Evolutionary conservation across 257 asterid genomes (phyloP).

Genomic region (Cynanchum wilfordii): DNA sequence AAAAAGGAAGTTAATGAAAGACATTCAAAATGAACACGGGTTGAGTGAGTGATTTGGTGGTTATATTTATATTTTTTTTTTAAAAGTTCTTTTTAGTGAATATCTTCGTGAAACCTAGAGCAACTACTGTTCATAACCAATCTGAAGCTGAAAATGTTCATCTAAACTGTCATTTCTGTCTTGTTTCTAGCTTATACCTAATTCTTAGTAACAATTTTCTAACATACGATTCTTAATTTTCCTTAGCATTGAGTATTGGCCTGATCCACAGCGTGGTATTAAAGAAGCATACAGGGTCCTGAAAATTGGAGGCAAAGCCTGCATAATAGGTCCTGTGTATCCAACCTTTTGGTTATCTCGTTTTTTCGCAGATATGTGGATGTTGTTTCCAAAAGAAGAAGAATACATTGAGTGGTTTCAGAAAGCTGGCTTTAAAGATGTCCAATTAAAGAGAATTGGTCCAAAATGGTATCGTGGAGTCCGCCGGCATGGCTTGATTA

Average conservation of each 20-base stretch:
- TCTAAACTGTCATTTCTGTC: neutral
- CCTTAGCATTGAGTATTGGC: constrained; percentile 43
- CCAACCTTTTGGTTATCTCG: constrained; percentile 45
- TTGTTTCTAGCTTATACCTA: neutral
- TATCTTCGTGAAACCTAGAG: too few relatives aligned
- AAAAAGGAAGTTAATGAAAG: neutral
- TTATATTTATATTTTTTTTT: too few relatives aligned
- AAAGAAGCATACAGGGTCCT: constrained; percentile 41
- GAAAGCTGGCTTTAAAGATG: constrained; percentile 40
- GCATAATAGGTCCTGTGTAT: constrained; percentile 42
- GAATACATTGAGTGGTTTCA: constrained; percentile 42
- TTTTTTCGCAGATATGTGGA: constrained; percentile 39
- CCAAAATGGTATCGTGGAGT: constrained; percentile 46
- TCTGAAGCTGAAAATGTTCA: too few relatives aligned
- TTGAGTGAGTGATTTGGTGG: too few relatives aligned
- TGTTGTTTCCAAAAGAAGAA: constrained; percentile 43
- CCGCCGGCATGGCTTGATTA: constrained; percentile 38
- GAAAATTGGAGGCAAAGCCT: constrained; percentile 33
- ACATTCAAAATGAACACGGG: neutral
- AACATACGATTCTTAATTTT: constrained; percentile 4
- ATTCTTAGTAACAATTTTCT: neutral
- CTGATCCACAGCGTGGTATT: constrained; percentile 47
- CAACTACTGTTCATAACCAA: too few relatives aligned
- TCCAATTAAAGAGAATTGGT: constrained; percentile 38
- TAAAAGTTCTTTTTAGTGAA: too few relatives aligned